Evolutionary conservation across 768 basidiomycete species (phyloP), one percentile per base, ranked within the genome.

Genomic region (Hygrophoropsis aurantiaca): DNA sequence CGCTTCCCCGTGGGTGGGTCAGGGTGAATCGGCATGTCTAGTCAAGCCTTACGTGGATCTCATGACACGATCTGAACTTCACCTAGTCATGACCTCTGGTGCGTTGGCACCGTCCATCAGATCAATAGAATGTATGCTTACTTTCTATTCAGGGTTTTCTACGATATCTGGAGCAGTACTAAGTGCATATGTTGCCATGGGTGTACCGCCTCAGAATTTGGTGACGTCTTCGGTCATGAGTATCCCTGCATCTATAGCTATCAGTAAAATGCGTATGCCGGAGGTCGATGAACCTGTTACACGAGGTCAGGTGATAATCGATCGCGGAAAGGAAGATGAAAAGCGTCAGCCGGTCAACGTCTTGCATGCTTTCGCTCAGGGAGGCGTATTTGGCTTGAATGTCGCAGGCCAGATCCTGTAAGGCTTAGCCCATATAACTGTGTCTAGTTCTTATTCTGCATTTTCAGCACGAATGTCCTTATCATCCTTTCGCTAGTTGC

Each of bases 81-180:
- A 81, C 74, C 73, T 93, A 36, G 78, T 82, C 37, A 93, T 94
- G 91, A 91, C 90, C 18, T 90, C 89, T 53, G 90, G 89, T 63
- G 44, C 49, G 71, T 58, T 34, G 5, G 1, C 34, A 20, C 33
- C 36, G 23, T 39, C n/a, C 6, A 36, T 2, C 10, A 6, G 7
- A 30, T 30, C 13, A 30, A 30, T 30, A 13, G 27, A 6, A 30
- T 7, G 6, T 30, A 13, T 30, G 13, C 27, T 30, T 30, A 30
- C 13, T 30, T 13, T 6, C 27, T 13, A 13, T 11, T 24, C 42
- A 70, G 80, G 82, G 37, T 95, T 95, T 73, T 89, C 91, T 6
- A 94, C 91, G 42, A 95, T 95, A 56, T 86, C 94, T 45, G 93
- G 94, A 35, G 90, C 89, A 26, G 92, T 97, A 11, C 76, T 97